Conservation (phyloP, 2,329 filamentous ascomycete genomes). For the Gyromitra esculenta region DNA sequence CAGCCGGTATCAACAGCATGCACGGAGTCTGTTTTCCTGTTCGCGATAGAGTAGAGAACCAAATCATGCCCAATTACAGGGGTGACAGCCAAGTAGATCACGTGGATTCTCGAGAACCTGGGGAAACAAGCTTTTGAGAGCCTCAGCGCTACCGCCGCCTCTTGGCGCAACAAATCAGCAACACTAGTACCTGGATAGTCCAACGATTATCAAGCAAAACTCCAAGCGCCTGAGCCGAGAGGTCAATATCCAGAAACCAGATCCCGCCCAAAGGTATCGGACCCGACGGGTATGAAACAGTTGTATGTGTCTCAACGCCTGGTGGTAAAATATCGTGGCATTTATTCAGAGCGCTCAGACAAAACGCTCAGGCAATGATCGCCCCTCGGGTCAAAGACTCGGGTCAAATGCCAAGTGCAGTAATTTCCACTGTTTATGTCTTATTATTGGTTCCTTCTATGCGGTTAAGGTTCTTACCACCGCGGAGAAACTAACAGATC, state of each 20-base stretch:
- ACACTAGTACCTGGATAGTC: conserved; percentile 10
- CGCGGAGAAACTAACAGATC: conserved; percentile 26
- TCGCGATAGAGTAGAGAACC: not conserved
- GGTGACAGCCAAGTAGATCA: conserved; percentile 5
- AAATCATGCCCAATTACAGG: not conserved
- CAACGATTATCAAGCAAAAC: conserved; percentile 18
- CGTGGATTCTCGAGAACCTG: conserved; percentile 33
- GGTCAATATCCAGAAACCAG: not conserved
- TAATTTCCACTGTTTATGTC: not conserved
- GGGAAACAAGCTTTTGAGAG: conserved; percentile 50
- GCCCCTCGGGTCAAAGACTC: not conserved
- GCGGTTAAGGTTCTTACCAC: not conserved
- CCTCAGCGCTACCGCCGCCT: conserved; percentile 31
- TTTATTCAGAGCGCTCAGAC: not conserved
- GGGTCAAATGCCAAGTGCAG: conserved; percentile 8
- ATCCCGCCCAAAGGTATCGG: conserved; percentile 5
- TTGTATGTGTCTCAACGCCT: not conserved
- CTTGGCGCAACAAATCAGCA: conserved; percentile 26
- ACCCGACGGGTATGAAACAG: conserved; percentile 10
- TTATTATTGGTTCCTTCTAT: not conserved
- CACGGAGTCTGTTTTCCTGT: not conserved
- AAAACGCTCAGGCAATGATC: not conserved
- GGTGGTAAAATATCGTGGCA: not conserved
- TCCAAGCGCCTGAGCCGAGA: conserved; percentile 5
- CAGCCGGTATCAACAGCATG: not conserved